Percentiles rank a stretch among this genome's conserved stretches.
These are phyloP conservation scores for Suhomyces emberorum DNA, from an alignment of 805 yeast genomes.

Conservation along the genomic window DNA sequence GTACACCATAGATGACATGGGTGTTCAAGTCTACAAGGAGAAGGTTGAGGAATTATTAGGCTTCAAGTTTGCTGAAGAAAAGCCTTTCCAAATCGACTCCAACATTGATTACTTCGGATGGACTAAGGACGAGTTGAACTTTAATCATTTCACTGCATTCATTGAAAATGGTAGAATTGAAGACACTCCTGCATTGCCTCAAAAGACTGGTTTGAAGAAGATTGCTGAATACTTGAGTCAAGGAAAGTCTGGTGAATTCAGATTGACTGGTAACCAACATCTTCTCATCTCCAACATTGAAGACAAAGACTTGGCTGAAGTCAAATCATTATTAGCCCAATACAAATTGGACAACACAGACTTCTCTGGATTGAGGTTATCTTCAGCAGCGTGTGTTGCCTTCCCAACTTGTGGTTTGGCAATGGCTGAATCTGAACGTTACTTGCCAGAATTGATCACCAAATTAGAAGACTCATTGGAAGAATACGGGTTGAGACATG, in stretches of 20 bases:
- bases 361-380: slow-evolving; percentile 78
- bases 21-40: slow-evolving; percentile 75
- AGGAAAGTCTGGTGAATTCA: slow-evolving; percentile 73
- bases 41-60: slow-evolving; percentile 86
- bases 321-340: slow-evolving; percentile 63
- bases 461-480: slow-evolving; percentile 85
- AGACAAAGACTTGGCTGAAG: slow-evolving; percentile 59
- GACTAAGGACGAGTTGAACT: slow-evolving; percentile 80
- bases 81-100: slow-evolving; percentile 73
- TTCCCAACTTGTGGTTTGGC: slow-evolving; percentile 99
- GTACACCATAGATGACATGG: slow-evolving; percentile 92
- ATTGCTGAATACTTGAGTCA: slow-evolving; percentile 68
- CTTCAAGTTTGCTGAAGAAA: slow-evolving; percentile 64
- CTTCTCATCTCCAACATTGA: slow-evolving; percentile 69
- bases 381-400: slow-evolving; percentile 96
- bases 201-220: slow-evolving; percentile 79
- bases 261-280: slow-evolving; percentile 96
- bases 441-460: slow-evolving; percentile 75
- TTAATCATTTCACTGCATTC: slow-evolving; percentile 88
- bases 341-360: slow-evolving; percentile 82
- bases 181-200: slow-evolving; percentile 86
- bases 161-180: slow-evolving; percentile 96
- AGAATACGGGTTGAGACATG: slow-evolving; percentile 90
- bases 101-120: slow-evolving; percentile 93
- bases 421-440: slow-evolving; percentile 97